Base-by-base conservation (phyloP, 495 filamentous ascomycete genomes). In the Penicillium tannophilum region DNA sequence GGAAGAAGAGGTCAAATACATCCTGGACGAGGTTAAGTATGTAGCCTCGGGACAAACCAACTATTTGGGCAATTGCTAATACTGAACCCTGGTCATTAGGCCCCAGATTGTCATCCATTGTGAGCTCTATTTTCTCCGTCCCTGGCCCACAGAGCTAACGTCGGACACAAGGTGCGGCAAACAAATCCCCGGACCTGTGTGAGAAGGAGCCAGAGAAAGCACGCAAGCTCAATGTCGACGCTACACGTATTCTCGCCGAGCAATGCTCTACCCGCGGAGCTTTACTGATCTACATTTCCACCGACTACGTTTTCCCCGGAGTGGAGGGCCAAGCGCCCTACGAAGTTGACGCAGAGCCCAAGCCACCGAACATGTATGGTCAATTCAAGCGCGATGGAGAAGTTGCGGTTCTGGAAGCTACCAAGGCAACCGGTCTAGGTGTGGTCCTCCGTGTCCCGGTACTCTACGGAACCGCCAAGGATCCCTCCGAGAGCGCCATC, bases 251-350 rank as follows among this genome's bases (percentile, higher is more conserved):
- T 20, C 84, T 97, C 19, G 91, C 92, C 19, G 72, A 81, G 30
- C 77, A 86, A 33, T 88, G 89, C 64, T 81, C 85, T 17, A 63
- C 75, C 16, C 83, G 85, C 11, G 72, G 72, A n/a, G 84, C 87
- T 60, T 69, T 96, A 50, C 79, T 96, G 31, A 84, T 97, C 68
- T 96, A 96, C 79, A 96, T 97, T 68, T 94, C 90, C 0, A 96
- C 93, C 42, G 93, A 97, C 76, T 97, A 97, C 70, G 91, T 97
- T 44, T 97, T 97, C 68, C 76, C 91, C 1, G 93, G 93, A 16
- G 79, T 63, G 19, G 87, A 86, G 31, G 90, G 91, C n/a, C 88
- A 93, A 26, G 93, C 92, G 12, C 93, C 93, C 4, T 97, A 97
- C 70, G 84, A 88, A 63, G 76, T 81, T 3, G 80, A 86, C 59